phyloP scores from a whole-genome alignment of 176 grass and related monocot species.

The Stipa capillata region DNA sequence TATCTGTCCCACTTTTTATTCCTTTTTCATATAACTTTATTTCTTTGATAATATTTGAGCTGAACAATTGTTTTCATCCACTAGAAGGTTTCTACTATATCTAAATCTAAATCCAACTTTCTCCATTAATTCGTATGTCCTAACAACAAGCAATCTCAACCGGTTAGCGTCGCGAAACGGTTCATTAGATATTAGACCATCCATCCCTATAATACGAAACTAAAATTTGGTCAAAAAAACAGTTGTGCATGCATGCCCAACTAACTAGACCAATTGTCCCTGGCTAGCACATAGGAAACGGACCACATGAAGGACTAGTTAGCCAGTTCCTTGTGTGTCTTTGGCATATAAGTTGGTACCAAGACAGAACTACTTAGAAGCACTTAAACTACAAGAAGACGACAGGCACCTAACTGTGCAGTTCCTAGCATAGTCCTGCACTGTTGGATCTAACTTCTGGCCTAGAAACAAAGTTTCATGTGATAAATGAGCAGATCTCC shows the following conservation, averaged over 20 bases:
- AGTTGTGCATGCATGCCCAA: background rate
- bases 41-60: background rate
- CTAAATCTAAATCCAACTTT: background rate
- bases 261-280: background rate
- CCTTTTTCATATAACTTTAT: background rate
- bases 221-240: background rate
- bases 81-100: background rate
- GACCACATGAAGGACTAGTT: background rate
- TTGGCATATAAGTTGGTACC: background rate
- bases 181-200: background rate
- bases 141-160: background rate
- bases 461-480: slow-evolving; percentile 15
- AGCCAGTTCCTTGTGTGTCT: background rate
- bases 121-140: too few species aligned
- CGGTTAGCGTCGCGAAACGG: background rate
- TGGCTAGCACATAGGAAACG: background rate
- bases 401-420: background rate
- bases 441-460: background rate
- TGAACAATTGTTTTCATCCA: background rate
- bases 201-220: background rate
- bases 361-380: background rate
- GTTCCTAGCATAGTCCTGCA: background rate
- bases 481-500: slow-evolving; percentile 1
- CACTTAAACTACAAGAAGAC: background rate
- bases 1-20: background rate